Evolutionary conservation across 2,329 filamentous ascomycete species (phyloP).

Genomic region (Neurospora sp.): DNA sequence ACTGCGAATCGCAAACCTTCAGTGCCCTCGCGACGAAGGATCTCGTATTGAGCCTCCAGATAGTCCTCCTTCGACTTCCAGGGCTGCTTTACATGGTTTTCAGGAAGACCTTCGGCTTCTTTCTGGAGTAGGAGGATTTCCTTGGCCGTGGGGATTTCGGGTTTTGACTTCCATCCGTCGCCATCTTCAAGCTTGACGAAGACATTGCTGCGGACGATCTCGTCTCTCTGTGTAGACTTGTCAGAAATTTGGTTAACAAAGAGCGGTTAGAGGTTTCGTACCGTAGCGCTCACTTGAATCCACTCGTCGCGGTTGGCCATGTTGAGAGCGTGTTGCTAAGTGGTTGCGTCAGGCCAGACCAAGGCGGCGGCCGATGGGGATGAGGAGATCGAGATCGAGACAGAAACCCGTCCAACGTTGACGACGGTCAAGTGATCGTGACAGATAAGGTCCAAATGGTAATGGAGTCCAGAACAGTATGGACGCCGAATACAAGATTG

Average conservation of each 20-base stretch:
- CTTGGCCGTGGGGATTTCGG: constrained; percentile 43
- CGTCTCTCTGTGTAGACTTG: not conserved
- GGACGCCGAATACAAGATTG: not conserved
- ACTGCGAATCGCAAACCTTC: constrained; percentile 61
- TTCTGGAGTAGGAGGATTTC: constrained; percentile 38
- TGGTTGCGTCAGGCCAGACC: not conserved
- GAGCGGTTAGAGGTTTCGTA: not conserved
- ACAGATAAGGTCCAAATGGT: not conserved
- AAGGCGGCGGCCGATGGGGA: not conserved
- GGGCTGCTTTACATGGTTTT: constrained; percentile 44
- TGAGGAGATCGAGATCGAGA: not conserved
- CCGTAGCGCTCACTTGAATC: not conserved
- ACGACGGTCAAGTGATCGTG: not conserved
- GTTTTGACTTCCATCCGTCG: constrained; percentile 20
- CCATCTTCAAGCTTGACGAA: constrained; percentile 7
- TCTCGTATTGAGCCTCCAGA: constrained; percentile 60
- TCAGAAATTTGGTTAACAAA: not conserved
- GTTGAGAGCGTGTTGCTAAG: not conserved
- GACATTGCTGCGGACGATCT: constrained; percentile 10
- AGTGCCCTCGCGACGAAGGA: constrained; percentile 66
- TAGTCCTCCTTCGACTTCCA: constrained; percentile 57
- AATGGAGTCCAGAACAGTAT: not conserved
- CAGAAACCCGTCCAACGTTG: not conserved
- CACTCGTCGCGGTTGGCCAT: not conserved
- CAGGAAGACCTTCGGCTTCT: constrained; percentile 25